Evolutionary conservation across 2,329 filamentous ascomycete genomes (phyloP).

Genomic region (Fusarium falciforme): DNA sequence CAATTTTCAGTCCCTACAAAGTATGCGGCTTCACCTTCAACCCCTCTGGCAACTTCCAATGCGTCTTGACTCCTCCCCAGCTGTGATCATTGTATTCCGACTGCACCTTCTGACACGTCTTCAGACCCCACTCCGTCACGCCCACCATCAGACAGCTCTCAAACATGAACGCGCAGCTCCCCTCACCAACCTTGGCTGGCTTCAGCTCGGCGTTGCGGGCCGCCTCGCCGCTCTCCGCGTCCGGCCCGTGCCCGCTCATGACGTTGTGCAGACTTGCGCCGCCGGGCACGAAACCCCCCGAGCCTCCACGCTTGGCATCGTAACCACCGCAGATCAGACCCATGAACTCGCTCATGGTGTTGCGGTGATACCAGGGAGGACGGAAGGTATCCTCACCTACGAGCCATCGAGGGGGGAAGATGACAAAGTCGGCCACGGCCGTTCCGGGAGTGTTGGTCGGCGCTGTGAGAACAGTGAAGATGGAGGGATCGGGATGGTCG

Average conservation of each 20-base stretch:
- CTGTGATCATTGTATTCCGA: constrained; percentile 83
- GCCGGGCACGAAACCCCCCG: constrained; percentile 67
- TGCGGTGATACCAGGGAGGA: constrained; percentile 78
- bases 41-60: constrained; percentile 64
- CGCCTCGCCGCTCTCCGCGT: constrained; percentile 66
- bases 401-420: constrained; percentile 79
- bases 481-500: constrained; percentile 82
- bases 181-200: constrained; percentile 68
- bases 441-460: constrained; percentile 71
- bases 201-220: constrained; percentile 65
- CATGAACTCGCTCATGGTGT: constrained; percentile 76
- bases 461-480: constrained; percentile 78
- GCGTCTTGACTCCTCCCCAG: constrained; percentile 76
- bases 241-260: constrained; percentile 76
- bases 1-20: constrained; percentile 10
- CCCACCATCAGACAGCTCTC: constrained; percentile 77
- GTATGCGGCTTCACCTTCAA: constrained; percentile 43
- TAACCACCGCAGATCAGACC: constrained; percentile 69
- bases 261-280: constrained; percentile 75
- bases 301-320: constrained; percentile 68
- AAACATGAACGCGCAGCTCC: constrained; percentile 76
- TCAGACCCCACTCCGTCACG: constrained; percentile 76
- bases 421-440: constrained; percentile 77
- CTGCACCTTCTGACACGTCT: constrained; percentile 69
- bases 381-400: constrained; percentile 77